These are phyloP conservation scores for Zopfia rhizophila DNA, from an alignment of 2,329 filamentous ascomycete genomes.

Conservation along the genomic window DNA sequence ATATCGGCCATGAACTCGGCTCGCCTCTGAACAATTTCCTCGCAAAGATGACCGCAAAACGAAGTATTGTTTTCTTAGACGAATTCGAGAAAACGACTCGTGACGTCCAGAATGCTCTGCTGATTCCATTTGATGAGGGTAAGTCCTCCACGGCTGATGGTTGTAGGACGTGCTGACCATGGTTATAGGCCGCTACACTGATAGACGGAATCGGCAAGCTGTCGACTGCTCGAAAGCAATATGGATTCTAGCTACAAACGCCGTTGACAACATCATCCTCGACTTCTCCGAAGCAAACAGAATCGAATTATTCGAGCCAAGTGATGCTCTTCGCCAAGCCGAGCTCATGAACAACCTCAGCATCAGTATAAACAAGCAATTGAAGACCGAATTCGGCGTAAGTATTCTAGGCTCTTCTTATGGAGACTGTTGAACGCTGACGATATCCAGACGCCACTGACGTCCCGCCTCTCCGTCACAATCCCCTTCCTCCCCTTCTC, in stretches of 20 bases:
- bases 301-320: background rate
- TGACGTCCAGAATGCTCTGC: constrained; percentile 55
- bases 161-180: background rate
- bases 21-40: constrained; percentile 62
- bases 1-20: constrained; percentile 48
- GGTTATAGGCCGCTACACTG: constrained; percentile 46
- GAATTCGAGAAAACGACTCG: constrained; percentile 62
- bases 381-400: constrained; percentile 34
- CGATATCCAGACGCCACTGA: constrained; percentile 48
- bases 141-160: constrained; percentile 4
- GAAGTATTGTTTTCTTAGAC: constrained; percentile 61
- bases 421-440: background rate
- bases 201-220: constrained; percentile 46
- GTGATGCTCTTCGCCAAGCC: background rate
- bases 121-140: constrained; percentile 59
- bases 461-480: constrained; percentile 55
- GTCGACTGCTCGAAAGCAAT: constrained; percentile 59
- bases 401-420: constrained; percentile 3
- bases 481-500: constrained; percentile 59
- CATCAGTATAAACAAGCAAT: constrained; percentile 24
- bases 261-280: constrained; percentile 53
- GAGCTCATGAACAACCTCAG: constrained; percentile 24
- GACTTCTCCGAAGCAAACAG: constrained; percentile 47
- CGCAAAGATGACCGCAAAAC: constrained; percentile 44
- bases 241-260: constrained; percentile 62